Percentiles rank a stretch among this genome's conserved stretches.
Evolutionary conservation across 192 early-diverging fungal genomes (phyloP).

Genomic region (Backusella tarrabulga): DNA sequence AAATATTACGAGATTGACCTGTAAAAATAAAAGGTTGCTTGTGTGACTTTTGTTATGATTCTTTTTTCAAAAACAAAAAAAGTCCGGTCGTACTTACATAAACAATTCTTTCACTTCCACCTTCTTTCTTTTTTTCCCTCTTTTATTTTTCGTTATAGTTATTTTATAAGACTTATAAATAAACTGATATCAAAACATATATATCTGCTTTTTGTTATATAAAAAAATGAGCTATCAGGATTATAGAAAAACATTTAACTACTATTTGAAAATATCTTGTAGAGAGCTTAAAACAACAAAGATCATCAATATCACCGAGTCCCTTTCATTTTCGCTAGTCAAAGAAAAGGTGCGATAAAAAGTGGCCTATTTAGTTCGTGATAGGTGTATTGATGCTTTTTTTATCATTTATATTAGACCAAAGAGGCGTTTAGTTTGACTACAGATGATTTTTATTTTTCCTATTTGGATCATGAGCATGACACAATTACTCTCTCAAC

Average conservation of each 20-base stretch:
- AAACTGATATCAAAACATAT: background rate
- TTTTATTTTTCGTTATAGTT: background rate
- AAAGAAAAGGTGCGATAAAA: background rate
- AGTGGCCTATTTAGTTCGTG: background rate
- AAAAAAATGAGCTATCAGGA: constrained; percentile 5
- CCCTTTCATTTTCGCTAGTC: background rate
- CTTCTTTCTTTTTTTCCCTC: background rate
- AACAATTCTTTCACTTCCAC: background rate
- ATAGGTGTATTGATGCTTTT: background rate
- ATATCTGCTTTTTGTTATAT: background rate
- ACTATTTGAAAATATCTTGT: background rate
- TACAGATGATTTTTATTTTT: constrained; percentile 9
- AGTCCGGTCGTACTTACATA: background rate
- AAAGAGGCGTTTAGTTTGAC: background rate
- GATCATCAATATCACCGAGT: constrained; percentile 1
- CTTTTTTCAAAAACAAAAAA: background rate
- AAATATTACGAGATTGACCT: background rate
- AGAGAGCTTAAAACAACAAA: constrained; percentile 5
- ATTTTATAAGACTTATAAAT: background rate
- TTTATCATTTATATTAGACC: background rate
- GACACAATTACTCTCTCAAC: background rate
- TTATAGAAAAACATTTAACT: constrained; percentile 1
- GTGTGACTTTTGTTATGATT: background rate
- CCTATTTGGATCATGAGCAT: background rate
- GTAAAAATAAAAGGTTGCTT: background rate